These are phyloP conservation scores for Apophysomyces trapeziformis DNA, from an alignment of 371 early-diverging fungal species.

Conservation along the genomic window DNA sequence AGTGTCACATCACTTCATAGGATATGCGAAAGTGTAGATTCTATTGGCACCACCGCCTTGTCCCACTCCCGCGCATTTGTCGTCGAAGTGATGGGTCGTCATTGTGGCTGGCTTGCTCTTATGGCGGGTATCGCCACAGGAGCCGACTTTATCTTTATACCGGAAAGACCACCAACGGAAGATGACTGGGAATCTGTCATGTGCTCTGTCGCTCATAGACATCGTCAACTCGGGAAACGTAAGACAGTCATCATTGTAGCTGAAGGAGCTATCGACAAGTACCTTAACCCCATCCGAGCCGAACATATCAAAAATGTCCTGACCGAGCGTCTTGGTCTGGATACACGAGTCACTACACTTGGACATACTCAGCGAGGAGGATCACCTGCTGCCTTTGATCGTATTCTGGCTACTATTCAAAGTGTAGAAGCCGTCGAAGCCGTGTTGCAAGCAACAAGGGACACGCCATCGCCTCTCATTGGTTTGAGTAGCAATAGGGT, in stretches of 20 bases:
- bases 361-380: slow-evolving; percentile 99
- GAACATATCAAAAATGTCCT: slow-evolving; percentile 84
- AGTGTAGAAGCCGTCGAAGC: slow-evolving; percentile 96
- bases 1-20: slow-evolving; percentile 96
- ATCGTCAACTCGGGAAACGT: slow-evolving; percentile 73
- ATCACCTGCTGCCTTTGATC: slow-evolving; percentile 90
- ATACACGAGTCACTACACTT: slow-evolving; percentile 93
- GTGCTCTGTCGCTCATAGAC: slow-evolving; percentile 64
- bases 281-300: slow-evolving; percentile 87
- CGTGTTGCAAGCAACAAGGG: slow-evolving; percentile 76
- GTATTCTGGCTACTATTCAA: slow-evolving; percentile 84
- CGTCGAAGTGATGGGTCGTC: slow-evolving; percentile 99
- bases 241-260: slow-evolving; percentile 94
- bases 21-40: slow-evolving; percentile 97
- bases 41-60: slow-evolving; percentile 92
- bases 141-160: slow-evolving; percentile 97
- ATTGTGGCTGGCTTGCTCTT: slow-evolving; percentile 99
- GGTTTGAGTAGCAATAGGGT: slow-evolving; percentile 86
- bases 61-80: slow-evolving; percentile 99
- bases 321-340: slow-evolving; percentile 76
- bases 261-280: slow-evolving; percentile 95
- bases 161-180: slow-evolving; percentile 89
- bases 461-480: slow-evolving; percentile 87
- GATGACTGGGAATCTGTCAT: slow-evolving; percentile 85
- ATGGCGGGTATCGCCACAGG: slow-evolving; percentile 94